Evolutionary conservation across 2,329 filamentous ascomycete species (phyloP).

Genomic region (Aspergillus terreus): DNA sequence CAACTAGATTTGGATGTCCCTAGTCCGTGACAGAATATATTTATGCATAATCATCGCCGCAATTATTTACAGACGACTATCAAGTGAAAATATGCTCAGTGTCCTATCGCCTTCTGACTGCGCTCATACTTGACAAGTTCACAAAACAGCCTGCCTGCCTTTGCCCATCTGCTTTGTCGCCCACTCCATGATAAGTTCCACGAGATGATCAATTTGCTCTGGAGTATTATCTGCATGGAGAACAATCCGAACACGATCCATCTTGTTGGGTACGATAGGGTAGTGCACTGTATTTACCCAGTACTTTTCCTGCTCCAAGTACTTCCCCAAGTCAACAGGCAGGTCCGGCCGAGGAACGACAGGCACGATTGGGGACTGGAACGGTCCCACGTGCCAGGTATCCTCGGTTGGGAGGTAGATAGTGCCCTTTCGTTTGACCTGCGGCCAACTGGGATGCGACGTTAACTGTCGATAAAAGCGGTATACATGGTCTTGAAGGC

Average conservation of each 20-base stretch:
- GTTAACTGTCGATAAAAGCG: slow-evolving; percentile 8
- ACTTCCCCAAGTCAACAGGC: background rate
- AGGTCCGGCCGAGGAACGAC: slow-evolving; percentile 1
- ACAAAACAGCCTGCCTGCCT: background rate
- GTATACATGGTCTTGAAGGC: slow-evolving; percentile 7
- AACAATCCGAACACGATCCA: slow-evolving; percentile 9
- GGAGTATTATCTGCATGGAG: slow-evolving; percentile 10
- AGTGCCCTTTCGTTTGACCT: slow-evolving; percentile 2
- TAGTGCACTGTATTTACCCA: slow-evolving; percentile 10
- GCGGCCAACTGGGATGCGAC: slow-evolving; percentile 1
- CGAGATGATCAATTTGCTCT: slow-evolving; percentile 4
- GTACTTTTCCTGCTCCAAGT: slow-evolving; percentile 1
- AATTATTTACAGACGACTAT: too few relatives aligned
- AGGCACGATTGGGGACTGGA: slow-evolving; percentile 8
- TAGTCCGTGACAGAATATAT: too few relatives aligned
- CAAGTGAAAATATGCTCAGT: too few relatives aligned
- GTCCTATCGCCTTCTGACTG: too few relatives aligned
- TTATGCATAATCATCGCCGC: too few relatives aligned
- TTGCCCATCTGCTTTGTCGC: background rate
- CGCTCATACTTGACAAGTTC: background rate
- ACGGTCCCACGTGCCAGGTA: slow-evolving; percentile 2
- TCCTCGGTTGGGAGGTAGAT: slow-evolving; percentile 5
- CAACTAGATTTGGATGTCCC: too few relatives aligned
- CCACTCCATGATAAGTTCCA: slow-evolving; percentile 6
- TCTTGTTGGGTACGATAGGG: slow-evolving; percentile 4